Conservation (phyloP, 345 rosid species). For the Erysimum cheiranthoides region DNA sequence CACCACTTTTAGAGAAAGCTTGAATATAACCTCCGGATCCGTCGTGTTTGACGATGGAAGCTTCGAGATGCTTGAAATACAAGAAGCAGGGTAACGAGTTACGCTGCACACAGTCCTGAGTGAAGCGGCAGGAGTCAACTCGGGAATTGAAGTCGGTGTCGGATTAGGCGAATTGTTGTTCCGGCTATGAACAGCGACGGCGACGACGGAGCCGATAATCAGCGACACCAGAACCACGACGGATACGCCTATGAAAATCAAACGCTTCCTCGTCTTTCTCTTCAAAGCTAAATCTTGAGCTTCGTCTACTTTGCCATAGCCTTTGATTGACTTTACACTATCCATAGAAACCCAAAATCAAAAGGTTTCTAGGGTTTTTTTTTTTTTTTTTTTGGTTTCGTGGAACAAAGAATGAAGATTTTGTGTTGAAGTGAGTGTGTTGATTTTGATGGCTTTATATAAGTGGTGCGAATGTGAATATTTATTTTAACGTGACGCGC, state of each 20-base stretch:
- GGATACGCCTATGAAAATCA: slow-evolving; percentile 48
- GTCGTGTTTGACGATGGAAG: slow-evolving; percentile 56
- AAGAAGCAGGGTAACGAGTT: slow-evolving; percentile 68
- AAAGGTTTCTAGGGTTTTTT: neutral
- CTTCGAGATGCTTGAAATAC: slow-evolving; percentile 69
- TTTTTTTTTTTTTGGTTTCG: neutral
- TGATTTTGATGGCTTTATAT: slow-evolving; percentile 16
- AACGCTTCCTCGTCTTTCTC: slow-evolving; percentile 54
- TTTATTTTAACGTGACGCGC: neutral
- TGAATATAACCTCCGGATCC: slow-evolving; percentile 62
- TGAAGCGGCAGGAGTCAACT: slow-evolving; percentile 65
- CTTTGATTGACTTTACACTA: slow-evolving; percentile 64
- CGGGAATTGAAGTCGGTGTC: slow-evolving; percentile 28
- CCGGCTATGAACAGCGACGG: slow-evolving; percentile 44
- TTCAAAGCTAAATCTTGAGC: slow-evolving; percentile 57
- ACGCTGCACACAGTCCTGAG: slow-evolving; percentile 68
- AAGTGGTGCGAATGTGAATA: slow-evolving; percentile 5
- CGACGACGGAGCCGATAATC: slow-evolving; percentile 51
- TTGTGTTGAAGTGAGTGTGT: neutral
- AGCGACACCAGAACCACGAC: slow-evolving; percentile 45
- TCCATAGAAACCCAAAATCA: slow-evolving; percentile 52
- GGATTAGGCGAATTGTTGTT: slow-evolving; percentile 29
- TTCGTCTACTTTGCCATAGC: slow-evolving; percentile 80
- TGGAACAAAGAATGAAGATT: neutral
- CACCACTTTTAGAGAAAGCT: slow-evolving; percentile 60